These are phyloP conservation scores for Diaporthe ampelina DNA, from an alignment of 2,329 filamentous ascomycete species.

Conservation along the genomic window DNA sequence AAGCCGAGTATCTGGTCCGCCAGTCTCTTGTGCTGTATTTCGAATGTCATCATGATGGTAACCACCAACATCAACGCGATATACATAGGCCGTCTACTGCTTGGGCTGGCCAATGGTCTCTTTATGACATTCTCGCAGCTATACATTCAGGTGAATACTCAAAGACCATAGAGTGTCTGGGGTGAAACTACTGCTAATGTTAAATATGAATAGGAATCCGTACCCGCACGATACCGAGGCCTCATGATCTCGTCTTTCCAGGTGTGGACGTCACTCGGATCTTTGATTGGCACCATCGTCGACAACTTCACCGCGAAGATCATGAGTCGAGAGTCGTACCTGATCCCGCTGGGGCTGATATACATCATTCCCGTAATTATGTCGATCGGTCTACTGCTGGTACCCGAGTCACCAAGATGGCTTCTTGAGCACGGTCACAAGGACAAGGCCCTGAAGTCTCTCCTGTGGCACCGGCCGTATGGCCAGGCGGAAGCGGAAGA, in stretches of 20 bases:
- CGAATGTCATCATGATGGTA: slow-evolving; percentile 71
- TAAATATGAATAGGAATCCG: slow-evolving; percentile 37
- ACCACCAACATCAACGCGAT: slow-evolving; percentile 66
- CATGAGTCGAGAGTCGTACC: slow-evolving; percentile 53
- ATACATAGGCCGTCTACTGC: slow-evolving; percentile 67
- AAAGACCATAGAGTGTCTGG: background rate
- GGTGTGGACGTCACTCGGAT: slow-evolving; percentile 58
- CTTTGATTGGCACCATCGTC: slow-evolving; percentile 62
- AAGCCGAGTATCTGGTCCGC: slow-evolving; percentile 59
- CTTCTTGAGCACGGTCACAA: slow-evolving; percentile 52
- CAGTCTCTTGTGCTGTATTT: slow-evolving; percentile 62
- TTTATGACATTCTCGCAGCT: slow-evolving; percentile 67
- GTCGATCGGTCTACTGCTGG: slow-evolving; percentile 53
- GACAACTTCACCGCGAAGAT: slow-evolving; percentile 62
- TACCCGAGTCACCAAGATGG: slow-evolving; percentile 59
- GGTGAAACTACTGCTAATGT: background rate
- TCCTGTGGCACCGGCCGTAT: slow-evolving; percentile 51
- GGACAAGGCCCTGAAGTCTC: slow-evolving; percentile 50
- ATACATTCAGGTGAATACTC: slow-evolving; percentile 49
- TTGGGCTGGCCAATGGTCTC: slow-evolving; percentile 69
- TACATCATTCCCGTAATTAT: slow-evolving; percentile 55
- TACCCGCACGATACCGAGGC: slow-evolving; percentile 59
- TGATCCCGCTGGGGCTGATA: slow-evolving; percentile 58
- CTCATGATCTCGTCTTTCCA: slow-evolving; percentile 60
- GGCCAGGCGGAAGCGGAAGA: slow-evolving; percentile 48